Evolutionary conservation across 768 basidiomycete species (phyloP).

Genomic region (Leccinum incarnatum): DNA sequence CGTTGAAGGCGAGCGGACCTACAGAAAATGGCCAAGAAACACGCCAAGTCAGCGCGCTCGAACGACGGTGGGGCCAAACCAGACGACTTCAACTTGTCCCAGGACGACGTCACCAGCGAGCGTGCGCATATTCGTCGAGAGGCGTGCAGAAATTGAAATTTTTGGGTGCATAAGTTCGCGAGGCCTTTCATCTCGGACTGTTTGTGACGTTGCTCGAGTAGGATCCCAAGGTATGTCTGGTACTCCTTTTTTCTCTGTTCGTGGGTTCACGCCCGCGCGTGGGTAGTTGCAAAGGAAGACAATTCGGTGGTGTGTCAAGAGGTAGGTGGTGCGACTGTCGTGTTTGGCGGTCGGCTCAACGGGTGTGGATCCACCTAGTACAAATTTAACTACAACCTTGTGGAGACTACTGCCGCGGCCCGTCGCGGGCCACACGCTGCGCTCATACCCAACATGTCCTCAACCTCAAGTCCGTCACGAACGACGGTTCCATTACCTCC

Average conservation of each 20-base stretch:
- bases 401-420: constrained; percentile 43
- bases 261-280: not conserved
- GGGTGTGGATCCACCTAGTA: constrained; percentile 38
- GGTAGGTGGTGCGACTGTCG: constrained; percentile 41
- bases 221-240: constrained; percentile 50
- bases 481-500: constrained; percentile 6
- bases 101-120: constrained; percentile 32
- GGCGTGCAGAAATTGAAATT: no score
- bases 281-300: constrained; percentile 65
- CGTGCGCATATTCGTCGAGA: constrained; percentile 23
- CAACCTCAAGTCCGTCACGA: constrained; percentile 32
- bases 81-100: constrained; percentile 5
- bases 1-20: not conserved
- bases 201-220: constrained; percentile 77
- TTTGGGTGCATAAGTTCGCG: constrained; percentile 56
- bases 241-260: no score
- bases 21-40: constrained; percentile 24
- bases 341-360: constrained; percentile 1
- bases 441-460: constrained; percentile 55
- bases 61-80: not conserved
- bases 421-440: constrained; percentile 60
- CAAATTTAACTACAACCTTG: constrained; percentile 59
- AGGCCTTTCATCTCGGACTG: constrained; percentile 40
- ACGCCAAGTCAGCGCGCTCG: constrained; percentile 6
- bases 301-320: constrained; percentile 68